A percentile compares a stretch with the other conserved stretches of the same genome.
phyloP scores from a whole-genome alignment of 805 yeast species.

The Kuraishia cidri region DNA sequence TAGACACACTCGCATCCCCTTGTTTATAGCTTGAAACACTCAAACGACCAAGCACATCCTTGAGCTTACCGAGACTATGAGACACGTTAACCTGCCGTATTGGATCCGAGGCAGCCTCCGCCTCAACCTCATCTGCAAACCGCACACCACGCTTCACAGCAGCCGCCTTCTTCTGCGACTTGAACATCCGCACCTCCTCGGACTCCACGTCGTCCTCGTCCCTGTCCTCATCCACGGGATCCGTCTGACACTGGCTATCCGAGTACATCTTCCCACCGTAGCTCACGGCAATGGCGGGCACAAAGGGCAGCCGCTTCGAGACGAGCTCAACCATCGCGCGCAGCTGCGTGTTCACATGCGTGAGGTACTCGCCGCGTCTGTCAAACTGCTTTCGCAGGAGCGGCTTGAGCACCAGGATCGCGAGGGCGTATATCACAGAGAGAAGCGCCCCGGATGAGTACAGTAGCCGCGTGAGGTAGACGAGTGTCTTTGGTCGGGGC shows the following conservation, averaged over 20 bases:
- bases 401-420: slow-evolving; percentile 29
- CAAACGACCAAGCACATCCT: slow-evolving; percentile 15
- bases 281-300: slow-evolving; percentile 32
- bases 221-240: slow-evolving; percentile 8
- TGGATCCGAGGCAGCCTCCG: slow-evolving; percentile 6
- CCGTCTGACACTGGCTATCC: slow-evolving; percentile 22
- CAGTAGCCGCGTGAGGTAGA: slow-evolving; percentile 18
- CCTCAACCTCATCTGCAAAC: slow-evolving; percentile 12
- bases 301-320: slow-evolving; percentile 15
- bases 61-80: slow-evolving; percentile 19
- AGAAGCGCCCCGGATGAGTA: slow-evolving; percentile 25
- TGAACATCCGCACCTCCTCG: slow-evolving; percentile 7
- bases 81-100: slow-evolving; percentile 7
- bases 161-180: slow-evolving; percentile 2
- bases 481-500: slow-evolving; percentile 16
- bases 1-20: slow-evolving; percentile 1
- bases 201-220: too few species aligned
- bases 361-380: slow-evolving; percentile 25
- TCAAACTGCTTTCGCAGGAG: slow-evolving; percentile 24
- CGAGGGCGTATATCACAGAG: slow-evolving; percentile 18
- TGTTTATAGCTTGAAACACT: slow-evolving; percentile 15
- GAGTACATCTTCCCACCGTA: slow-evolving; percentile 26
- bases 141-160: slow-evolving; percentile 14
- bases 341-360: slow-evolving; percentile 16
- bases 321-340: slow-evolving; percentile 17